Percentiles rank a stretch among this genome's conserved stretches.
Evolutionary conservation across 106 monocot genomes (phyloP).

Genomic region (Phalaenopsis aphrodite): DNA sequence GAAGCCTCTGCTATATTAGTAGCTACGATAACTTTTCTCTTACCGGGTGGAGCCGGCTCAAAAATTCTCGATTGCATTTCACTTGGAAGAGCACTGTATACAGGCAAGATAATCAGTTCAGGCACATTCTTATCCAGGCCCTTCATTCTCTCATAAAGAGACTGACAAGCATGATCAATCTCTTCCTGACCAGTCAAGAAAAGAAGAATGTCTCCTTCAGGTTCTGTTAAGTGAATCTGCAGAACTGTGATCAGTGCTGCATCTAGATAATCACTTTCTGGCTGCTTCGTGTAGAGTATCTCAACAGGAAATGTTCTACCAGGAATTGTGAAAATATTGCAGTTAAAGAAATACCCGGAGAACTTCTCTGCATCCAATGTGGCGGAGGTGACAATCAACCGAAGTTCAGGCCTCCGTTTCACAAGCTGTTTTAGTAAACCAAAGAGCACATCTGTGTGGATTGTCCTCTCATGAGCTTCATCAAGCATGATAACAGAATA

Average conservation of each 20-base stretch:
- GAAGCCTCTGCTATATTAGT: slow-evolving; percentile 98
- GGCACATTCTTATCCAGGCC: slow-evolving; percentile 86
- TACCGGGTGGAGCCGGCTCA: slow-evolving; percentile 81
- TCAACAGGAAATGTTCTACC: slow-evolving; percentile 94
- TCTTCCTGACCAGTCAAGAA: slow-evolving; percentile 97
- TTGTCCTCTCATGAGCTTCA: slow-evolving; percentile 97
- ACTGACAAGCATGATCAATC: slow-evolving; percentile 93
- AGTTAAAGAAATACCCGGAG: slow-evolving; percentile 93
- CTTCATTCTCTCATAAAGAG: slow-evolving; percentile 94
- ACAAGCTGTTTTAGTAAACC: slow-evolving; percentile 80
- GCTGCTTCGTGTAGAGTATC: slow-evolving; percentile 87
- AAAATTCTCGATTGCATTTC: slow-evolving; percentile 98
- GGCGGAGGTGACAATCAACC: slow-evolving; percentile 91
- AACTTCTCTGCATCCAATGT: slow-evolving; percentile 95
- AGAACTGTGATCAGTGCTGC: slow-evolving; percentile 88
- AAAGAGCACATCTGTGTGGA: slow-evolving; percentile 88
- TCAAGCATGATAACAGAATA: slow-evolving; percentile 95
- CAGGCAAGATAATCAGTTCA: slow-evolving; percentile 93
- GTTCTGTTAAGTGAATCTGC: slow-evolving; percentile 91
- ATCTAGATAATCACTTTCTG: slow-evolving; percentile 90
- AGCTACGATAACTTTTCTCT: slow-evolving; percentile 93
- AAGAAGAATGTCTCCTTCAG: slow-evolving; percentile 88
- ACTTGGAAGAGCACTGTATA: slow-evolving; percentile 92
- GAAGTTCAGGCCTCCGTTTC: slow-evolving; percentile 62
- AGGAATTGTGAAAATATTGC: slow-evolving; percentile 88